A percentile compares a stretch with the other conserved stretches of the same genome.
These are phyloP conservation scores for Yamadazyma triangularis DNA, from an alignment of 1,139 yeast genomes.

Conservation along the genomic window DNA sequence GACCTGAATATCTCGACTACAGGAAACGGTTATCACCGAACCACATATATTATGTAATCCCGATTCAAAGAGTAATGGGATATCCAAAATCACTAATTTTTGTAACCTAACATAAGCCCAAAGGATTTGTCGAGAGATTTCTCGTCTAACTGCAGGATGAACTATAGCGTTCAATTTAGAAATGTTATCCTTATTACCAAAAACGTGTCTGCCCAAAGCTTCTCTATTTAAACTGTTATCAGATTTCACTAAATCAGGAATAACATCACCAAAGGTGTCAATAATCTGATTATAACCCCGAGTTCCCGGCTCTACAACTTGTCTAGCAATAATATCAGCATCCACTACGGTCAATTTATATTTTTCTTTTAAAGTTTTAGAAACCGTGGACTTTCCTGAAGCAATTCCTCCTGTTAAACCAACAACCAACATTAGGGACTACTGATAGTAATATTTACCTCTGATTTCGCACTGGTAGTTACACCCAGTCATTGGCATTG, in stretches of 20 bases:
- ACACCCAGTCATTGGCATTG: too few relatives aligned
- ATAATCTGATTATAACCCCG: slow-evolving; percentile 66
- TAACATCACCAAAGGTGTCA: slow-evolving; percentile 48
- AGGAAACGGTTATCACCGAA: slow-evolving; percentile 60
- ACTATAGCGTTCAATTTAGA: slow-evolving; percentile 65
- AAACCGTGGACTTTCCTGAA: slow-evolving; percentile 91
- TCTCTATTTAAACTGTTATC: slow-evolving; percentile 57
- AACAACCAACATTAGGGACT: slow-evolving; percentile 87
- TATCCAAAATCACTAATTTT: slow-evolving; percentile 72
- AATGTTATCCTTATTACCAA: slow-evolving; percentile 57
- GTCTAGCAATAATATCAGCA: slow-evolving; percentile 85
- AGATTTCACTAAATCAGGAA: slow-evolving; percentile 50
- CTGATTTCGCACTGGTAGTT: too few relatives aligned
- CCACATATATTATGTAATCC: slow-evolving; percentile 73
- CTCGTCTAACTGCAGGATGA: slow-evolving; percentile 83
- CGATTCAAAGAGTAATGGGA: slow-evolving; percentile 85
- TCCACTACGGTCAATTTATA: slow-evolving; percentile 65
- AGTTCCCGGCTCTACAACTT: slow-evolving; percentile 79
- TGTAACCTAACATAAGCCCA: slow-evolving; percentile 47
- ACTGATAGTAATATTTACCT: too few relatives aligned
- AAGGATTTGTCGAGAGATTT: slow-evolving; percentile 56
- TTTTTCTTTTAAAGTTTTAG: slow-evolving; percentile 48
- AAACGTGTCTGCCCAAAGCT: slow-evolving; percentile 74
- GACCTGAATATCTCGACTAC: slow-evolving; percentile 55
- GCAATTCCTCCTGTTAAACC: slow-evolving; percentile 98